Conservation (phyloP, 805 yeast genomes). For the Monosporozyma yasuniensis region DNA sequence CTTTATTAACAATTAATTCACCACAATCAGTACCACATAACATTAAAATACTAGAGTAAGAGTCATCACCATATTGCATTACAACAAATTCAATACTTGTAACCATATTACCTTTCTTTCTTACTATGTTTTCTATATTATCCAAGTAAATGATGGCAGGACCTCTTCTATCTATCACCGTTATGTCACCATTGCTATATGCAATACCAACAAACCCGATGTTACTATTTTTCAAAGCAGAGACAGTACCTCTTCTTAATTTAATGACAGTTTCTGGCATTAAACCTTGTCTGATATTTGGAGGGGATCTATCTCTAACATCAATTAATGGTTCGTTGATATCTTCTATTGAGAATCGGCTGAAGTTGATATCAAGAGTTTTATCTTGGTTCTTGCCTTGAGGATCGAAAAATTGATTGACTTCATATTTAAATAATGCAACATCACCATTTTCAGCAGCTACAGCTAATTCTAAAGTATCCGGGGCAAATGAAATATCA, state of each 20-base stretch:
- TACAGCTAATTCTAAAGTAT: constrained; percentile 65
- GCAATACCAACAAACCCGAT: constrained; percentile 81
- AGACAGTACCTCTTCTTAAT: constrained; percentile 40
- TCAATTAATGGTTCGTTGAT: constrained; percentile 31
- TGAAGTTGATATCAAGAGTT: constrained; percentile 17
- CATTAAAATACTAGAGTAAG: constrained; percentile 62
- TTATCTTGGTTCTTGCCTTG: constrained; percentile 5
- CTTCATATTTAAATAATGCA: constrained; percentile 61
- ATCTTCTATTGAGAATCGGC: constrained; percentile 20
- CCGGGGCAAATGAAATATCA: constrained; percentile 65
- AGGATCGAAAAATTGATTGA: constrained; percentile 39
- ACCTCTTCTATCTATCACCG: constrained; percentile 72
- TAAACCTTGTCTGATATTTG: constrained; percentile 47
- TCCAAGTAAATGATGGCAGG: constrained; percentile 55
- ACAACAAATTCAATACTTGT: constrained; percentile 68
- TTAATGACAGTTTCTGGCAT: constrained; percentile 45
- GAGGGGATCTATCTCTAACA: constrained; percentile 46
- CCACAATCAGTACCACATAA: constrained; percentile 74
- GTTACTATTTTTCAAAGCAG: constrained; percentile 58
- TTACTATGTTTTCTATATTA: constrained; percentile 22
- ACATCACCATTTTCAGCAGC: constrained; percentile 66
- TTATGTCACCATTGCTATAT: constrained; percentile 62
- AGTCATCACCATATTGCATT: constrained; percentile 56
- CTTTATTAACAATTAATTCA: constrained; percentile 52
- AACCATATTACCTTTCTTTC: constrained; percentile 29